Base-by-base conservation (phyloP, 179 eudicot genomes). In the Camellia oleifera region DNA sequence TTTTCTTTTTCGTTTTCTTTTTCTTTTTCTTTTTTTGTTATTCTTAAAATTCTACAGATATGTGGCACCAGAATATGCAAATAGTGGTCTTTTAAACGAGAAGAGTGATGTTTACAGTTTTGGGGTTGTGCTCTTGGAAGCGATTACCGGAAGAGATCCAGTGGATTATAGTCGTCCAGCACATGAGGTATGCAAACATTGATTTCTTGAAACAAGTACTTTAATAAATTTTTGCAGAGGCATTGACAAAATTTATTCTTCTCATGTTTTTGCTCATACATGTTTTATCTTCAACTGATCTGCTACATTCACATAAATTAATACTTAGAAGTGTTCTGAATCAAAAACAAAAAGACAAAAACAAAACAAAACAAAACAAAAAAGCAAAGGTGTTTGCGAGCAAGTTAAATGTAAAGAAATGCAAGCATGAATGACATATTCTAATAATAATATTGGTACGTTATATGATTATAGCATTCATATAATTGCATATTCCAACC, bases 61-160 rank as follows among this genome's bases (percentile, higher is more conserved):
- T 74, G 95, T 93, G 78, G 95, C 94, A 80, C 97, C 97, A 73
- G 97, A 93, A 83, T 93, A 93, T 85, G 97, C 97, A 69, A 92
- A 89, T 69, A 92, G 95, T 79, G 97, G 97, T 71, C 89, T 92
- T 54, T 86, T 92, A 40, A 92, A 88, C 72, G 97, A 93, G 83
- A 92, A 93, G 82, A 93, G 95, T 78, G 97, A 93, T 80, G 92
- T 93, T 53, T 91, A 93, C 79, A 92, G 95, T 82, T 93, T 91
- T 76, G 97, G 97, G 18, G 95, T 93, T 76, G 89, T 93, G 65
- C 87, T 93, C 46, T 84, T 93, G 84, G 97, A 93, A 85, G 83
- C 97, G 69, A 89, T 93, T 63, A 93, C 94, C 9, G 94, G 97
- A 78, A 88, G 94, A 79, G 97, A 93, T 77, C 96, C 95, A 3